Conservation (phyloP, 352 stramenopile species). For the Blastocystis sp. region DNA sequence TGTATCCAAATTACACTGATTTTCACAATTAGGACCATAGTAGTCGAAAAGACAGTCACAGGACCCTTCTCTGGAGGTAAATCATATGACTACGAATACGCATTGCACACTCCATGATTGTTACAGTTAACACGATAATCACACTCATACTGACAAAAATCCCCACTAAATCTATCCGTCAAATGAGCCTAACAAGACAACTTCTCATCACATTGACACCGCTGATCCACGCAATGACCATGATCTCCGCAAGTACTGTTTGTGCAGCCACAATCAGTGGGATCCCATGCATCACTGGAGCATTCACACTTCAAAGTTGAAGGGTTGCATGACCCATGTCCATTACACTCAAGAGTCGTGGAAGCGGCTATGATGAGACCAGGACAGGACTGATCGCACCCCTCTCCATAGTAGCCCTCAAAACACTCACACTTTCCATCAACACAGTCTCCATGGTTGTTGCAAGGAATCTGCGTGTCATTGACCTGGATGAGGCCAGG, state of each 20-base stretch:
- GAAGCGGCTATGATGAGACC: background rate
- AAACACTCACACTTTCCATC: background rate
- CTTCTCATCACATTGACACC: background rate
- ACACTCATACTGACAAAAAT: constrained; percentile 4
- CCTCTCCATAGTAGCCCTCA: background rate
- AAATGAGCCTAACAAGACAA: background rate
- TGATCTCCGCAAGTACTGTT: background rate
- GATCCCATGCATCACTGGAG: background rate
- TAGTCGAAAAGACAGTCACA: background rate
- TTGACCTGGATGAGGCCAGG: background rate
- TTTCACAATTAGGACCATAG: background rate
- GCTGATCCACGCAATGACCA: background rate
- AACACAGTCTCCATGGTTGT: background rate
- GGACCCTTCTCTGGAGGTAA: background rate
- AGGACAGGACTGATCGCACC: background rate
- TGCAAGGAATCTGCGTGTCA: background rate
- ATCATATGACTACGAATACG: background rate
- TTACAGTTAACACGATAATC: background rate
- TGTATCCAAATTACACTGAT: background rate
- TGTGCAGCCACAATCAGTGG: background rate
- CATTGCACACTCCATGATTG: background rate
- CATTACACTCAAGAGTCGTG: background rate
- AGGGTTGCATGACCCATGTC: background rate
- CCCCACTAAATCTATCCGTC: background rate
- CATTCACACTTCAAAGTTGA: background rate